These are phyloP conservation scores for Leptographium flavum DNA, from an alignment of 2,329 filamentous ascomycete genomes.

Conservation along the genomic window DNA sequence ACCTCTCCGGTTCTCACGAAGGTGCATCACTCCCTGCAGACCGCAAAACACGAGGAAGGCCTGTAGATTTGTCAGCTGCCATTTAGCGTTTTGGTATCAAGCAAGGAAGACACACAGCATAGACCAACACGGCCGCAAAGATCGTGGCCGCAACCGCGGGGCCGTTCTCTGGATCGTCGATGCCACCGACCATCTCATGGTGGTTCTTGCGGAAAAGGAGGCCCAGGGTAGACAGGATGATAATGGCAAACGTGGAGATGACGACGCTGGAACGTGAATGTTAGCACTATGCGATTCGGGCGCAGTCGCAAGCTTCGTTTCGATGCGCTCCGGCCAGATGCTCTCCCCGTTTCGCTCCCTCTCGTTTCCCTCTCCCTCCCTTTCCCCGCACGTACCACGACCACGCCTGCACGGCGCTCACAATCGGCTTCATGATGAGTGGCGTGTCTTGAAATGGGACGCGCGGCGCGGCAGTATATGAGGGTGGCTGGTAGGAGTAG, in stretches of 20 bases:
- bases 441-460: slow-evolving; percentile 3
- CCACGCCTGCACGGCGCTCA: slow-evolving; percentile 87
- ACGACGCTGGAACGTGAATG: slow-evolving; percentile 46
- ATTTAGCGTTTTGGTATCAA: not conserved
- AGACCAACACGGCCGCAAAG: slow-evolving; percentile 78
- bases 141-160: slow-evolving; percentile 69
- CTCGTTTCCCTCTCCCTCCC: too few relatives aligned
- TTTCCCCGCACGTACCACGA: slow-evolving; percentile 61
- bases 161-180: slow-evolving; percentile 57
- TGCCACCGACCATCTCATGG: slow-evolving; percentile 69
- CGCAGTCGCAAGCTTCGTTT: too few relatives aligned
- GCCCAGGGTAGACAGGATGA: slow-evolving; percentile 50
- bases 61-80: slow-evolving; percentile 27
- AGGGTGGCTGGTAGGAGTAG: not conserved
- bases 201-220: slow-evolving; percentile 66
- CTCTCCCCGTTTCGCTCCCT: too few relatives aligned
- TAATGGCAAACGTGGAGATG: slow-evolving; percentile 49
- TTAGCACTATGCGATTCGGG: too few relatives aligned
- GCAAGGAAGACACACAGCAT: slow-evolving; percentile 50
- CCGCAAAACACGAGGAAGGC: slow-evolving; percentile 85
- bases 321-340: not conserved
- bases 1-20: slow-evolving; percentile 68
- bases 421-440: slow-evolving; percentile 78
- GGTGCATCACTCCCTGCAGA: slow-evolving; percentile 74
- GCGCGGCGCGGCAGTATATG: not conserved